Evolutionary conservation across 169 alveolate species (phyloP), one percentile per base, ranked within the genome.

Genomic region (Cyclospora cayetanensis): DNA sequence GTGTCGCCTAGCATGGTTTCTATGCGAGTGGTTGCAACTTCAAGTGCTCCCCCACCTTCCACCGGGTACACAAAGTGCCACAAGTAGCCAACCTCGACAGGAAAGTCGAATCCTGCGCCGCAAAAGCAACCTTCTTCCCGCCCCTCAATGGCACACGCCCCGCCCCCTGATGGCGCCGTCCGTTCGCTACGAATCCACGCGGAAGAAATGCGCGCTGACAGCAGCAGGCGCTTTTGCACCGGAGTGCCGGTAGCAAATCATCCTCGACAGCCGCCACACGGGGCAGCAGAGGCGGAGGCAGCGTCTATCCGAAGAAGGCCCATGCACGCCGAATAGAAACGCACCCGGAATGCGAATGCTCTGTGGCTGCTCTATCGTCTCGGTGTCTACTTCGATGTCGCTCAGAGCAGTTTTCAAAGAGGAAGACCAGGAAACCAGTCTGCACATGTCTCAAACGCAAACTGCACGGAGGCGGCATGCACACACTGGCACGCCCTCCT

Each of bases 1-100:
- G 98, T 99, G 95, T 99, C 99, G 60, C 99, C 99, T 31, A 99
- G 97, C 99, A 99, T 99, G 42, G 99, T 99, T 96, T 99, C 99
- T 34, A 99, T 95, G 89, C 99, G 98, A n/a, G 99, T 99, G 55
- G 98, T 97, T 27, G 97, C 97, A 42, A 96, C 97, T n/a, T 94
- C 92, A 90, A 94, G 87, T 80, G 96, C 95, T 20, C 97, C 96
- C 66, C 96, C 99, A 68, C 97, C 98, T 52, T 98, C 94, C 91
- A 97, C 96, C 90, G 97, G 97, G 82, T 98, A 97, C 90, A 92
- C 97, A 95, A 99, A 99, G 80, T 98, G 97, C 95, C 99, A 98
- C 90, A 99, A 94, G 70, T 97, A 98, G 42, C 99, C 99, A 85
- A 99, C 99, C 94, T 99, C 99, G 50, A 98, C 99, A 39, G 96